Conservation (phyloP, 768 basidiomycete species). For the Pleurotus tuber-regium region DNA sequence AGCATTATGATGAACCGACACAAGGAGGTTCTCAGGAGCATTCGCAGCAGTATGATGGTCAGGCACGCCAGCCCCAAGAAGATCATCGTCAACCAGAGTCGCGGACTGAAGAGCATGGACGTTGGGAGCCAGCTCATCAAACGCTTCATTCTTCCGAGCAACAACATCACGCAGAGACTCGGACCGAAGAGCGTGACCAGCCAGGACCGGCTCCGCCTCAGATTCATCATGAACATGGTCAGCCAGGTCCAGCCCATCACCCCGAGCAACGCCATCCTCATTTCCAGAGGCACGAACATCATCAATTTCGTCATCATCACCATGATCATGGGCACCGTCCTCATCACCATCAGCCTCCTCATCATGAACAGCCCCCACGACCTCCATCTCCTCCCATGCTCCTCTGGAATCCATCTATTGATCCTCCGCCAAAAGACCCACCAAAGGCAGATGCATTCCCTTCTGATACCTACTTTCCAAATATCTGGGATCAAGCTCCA, state of each 20-base stretch:
- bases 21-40: too few relatives aligned
- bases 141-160: not conserved
- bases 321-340: not conserved
- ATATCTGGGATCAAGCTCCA: constrained; percentile 78
- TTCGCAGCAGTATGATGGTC: not conserved
- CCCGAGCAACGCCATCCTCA: constrained; percentile 7
- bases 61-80: too few relatives aligned
- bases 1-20: not conserved
- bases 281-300: constrained; percentile 7
- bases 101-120: constrained; percentile 2
- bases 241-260: constrained; percentile 10
- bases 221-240: constrained; percentile 6
- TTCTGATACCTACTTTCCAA: constrained; percentile 75
- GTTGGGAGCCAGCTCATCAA: not conserved
- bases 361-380: constrained; percentile 29
- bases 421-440: constrained; percentile 70
- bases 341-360: not conserved
- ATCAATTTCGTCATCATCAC: not conserved
- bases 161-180: not conserved
- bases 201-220: constrained; percentile 10
- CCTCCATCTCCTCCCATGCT: constrained; percentile 63
- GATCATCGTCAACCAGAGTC: not conserved
- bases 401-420: constrained; percentile 78
- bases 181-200: constrained; percentile 10
- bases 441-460: constrained; percentile 61